phyloP scores from a whole-genome alignment of 176 grass and related monocot genomes.

The Eleusine coracana region DNA sequence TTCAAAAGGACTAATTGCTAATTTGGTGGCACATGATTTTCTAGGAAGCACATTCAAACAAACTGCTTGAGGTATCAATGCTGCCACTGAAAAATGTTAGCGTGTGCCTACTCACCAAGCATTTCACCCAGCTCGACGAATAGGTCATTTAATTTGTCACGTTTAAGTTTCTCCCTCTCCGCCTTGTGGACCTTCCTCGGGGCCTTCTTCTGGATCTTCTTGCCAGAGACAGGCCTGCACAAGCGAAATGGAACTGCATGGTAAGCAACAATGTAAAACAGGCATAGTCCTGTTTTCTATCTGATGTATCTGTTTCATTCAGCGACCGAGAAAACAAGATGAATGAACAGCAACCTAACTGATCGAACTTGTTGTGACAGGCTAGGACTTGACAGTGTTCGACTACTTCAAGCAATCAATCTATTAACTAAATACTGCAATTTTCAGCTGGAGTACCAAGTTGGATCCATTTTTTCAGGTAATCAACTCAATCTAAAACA shows the following conservation, averaged over 20 bases:
- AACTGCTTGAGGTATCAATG: neutral
- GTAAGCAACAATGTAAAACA: neutral
- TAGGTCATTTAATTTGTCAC: conserved; percentile 80
- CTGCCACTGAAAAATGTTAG: no score
- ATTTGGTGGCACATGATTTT: neutral
- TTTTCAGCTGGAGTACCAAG: neutral
- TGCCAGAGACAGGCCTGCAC: conserved; percentile 48
- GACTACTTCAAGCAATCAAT: neutral
- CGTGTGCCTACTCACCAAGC: conserved; percentile 52
- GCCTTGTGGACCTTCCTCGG: conserved; percentile 72
- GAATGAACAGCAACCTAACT: neutral
- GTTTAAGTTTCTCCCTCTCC: conserved; percentile 90
- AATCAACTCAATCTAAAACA: neutral
- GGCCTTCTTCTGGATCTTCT: conserved; percentile 60
- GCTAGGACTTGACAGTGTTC: neutral
- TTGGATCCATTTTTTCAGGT: neutral
- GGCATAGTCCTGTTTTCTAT: neutral
- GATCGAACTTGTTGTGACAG: neutral
- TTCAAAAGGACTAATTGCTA: neutral
- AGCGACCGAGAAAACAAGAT: neutral
- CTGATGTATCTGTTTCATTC: neutral
- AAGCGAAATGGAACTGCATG: neutral
- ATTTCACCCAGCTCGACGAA: conserved; percentile 58
- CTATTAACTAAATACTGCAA: neutral
- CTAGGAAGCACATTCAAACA: neutral